Conservation (phyloP, 2,329 filamentous ascomycete genomes). For the Ophiostoma perfectum region DNA sequence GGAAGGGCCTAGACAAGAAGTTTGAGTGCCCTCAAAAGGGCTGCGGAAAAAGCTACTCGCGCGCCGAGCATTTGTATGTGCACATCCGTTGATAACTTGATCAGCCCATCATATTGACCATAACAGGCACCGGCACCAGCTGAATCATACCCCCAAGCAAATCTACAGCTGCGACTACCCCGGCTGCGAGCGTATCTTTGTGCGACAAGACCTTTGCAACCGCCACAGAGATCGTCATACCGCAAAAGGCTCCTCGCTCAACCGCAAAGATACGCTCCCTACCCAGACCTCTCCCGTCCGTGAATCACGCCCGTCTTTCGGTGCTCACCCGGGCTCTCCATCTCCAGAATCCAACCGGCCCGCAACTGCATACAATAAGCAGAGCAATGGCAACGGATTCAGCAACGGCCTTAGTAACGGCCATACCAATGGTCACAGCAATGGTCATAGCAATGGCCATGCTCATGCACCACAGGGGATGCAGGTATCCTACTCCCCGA, state of each 20-base stretch:
- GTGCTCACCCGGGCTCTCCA: slow-evolving; percentile 36
- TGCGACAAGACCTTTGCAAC: slow-evolving; percentile 86
- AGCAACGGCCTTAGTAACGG: background rate
- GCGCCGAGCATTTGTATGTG: slow-evolving; percentile 85
- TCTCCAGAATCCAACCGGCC: slow-evolving; percentile 39
- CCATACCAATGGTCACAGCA: slow-evolving; percentile 31
- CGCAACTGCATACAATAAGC: background rate
- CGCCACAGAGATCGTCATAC: slow-evolving; percentile 77
- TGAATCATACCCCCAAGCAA: slow-evolving; percentile 94
- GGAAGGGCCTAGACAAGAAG: slow-evolving; percentile 73
- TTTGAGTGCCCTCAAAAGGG: slow-evolving; percentile 80
- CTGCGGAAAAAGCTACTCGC: slow-evolving; percentile 93
- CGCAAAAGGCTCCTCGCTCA: slow-evolving; percentile 69
- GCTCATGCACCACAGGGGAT: slow-evolving; percentile 29
- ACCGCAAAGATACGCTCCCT: slow-evolving; percentile 65
- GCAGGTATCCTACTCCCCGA: slow-evolving; percentile 39
- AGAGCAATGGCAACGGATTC: background rate
- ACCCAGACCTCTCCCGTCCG: slow-evolving; percentile 43
- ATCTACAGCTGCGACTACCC: slow-evolving; percentile 92
- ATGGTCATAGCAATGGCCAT: background rate
- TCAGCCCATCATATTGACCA: background rate
- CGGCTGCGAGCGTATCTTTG: slow-evolving; percentile 84
- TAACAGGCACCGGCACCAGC: slow-evolving; percentile 74
- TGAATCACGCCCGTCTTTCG: slow-evolving; percentile 39
- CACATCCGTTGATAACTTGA: background rate